These are phyloP conservation scores for Peronospora farinosa DNA, from an alignment of 352 stramenopile genomes.

Conservation along the genomic window DNA sequence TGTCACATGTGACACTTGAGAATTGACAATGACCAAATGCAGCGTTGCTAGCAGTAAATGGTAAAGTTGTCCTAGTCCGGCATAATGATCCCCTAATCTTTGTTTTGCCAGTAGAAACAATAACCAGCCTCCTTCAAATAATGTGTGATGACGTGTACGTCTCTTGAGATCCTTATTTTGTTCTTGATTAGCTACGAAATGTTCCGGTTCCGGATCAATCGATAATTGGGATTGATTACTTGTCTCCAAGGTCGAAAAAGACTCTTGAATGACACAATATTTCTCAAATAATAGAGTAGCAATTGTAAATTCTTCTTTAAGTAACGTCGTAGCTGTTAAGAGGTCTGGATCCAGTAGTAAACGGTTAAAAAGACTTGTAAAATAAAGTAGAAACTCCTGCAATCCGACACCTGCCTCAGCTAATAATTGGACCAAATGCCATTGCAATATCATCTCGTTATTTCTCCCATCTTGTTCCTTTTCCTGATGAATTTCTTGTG, in stretches of 20 bases:
- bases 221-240: not conserved
- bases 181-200: conserved; percentile 11
- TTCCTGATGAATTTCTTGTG: conserved; percentile 36
- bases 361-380: conserved; percentile 77
- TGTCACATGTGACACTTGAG: conserved; percentile 30
- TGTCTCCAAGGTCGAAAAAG: conserved; percentile 9
- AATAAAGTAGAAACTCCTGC: conserved; percentile 55
- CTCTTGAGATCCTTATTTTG: conserved; percentile 8
- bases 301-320: conserved; percentile 81
- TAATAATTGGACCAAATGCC: conserved; percentile 39
- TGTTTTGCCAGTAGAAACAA: conserved; percentile 62
- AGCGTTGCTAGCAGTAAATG: conserved; percentile 69
- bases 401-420: conserved; percentile 51
- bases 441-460: conserved; percentile 2
- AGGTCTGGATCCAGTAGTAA: conserved; percentile 69
- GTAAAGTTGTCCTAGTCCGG: conserved; percentile 66
- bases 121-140: conserved; percentile 71
- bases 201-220: conserved; percentile 24
- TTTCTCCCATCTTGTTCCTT: conserved; percentile 3
- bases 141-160: conserved; percentile 19
- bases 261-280: conserved; percentile 58
- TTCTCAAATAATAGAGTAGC: conserved; percentile 72
- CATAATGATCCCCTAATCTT: conserved; percentile 36
- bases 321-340: conserved; percentile 53
- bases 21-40: conserved; percentile 49